Evolutionary conservation across 2,329 filamentous ascomycete species (phyloP), one percentile per base, ranked within the genome.

Genomic region (Ophiostoma piceae): DNA sequence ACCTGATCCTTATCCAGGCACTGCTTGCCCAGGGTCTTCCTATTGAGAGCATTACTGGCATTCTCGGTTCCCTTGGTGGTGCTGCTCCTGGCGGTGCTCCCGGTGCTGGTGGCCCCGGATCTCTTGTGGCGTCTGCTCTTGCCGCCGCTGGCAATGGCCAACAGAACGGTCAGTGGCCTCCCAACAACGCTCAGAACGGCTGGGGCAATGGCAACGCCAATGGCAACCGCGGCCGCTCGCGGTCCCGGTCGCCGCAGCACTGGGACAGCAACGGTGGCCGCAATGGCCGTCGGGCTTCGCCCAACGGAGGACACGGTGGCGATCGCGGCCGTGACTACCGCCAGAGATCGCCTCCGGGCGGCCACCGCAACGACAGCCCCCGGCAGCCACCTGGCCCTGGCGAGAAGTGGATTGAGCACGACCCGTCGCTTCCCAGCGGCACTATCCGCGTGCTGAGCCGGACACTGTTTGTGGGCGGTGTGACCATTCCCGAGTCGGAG

Each of bases 391-490:
- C 74, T 78, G 60, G 77, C 78, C 69, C 71, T 11, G 32, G 39
- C 29, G 75, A 80, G 66, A 97, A 96, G 80, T 92, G 88, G 84
- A 83, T 97, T 71, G 90, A 94, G 67, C 91, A 87, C 80, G 95
- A 99, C 79, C 82, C 85, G 68, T 87, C 80, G 8, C 83, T 99
- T 71, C 89, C 91, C 2, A 83, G 86, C 72, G 90, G 91, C 71
- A 86, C 87, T 75, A 97, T 99, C 80, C 95, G 94, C 84, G 95
- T 99, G 37, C 84, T 96, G 71, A 98, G 94, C 80, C 89, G 95
- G 76, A 99, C 95, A 16, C 85, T 99, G 14, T 99, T 99, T 78
- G 94, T 99, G 75, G 95, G 95, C 73, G 95, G 95, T 77, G 95
- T 97, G 73, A 96, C 90, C 85, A 90, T 87, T 71, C 89, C 91